phyloP scores from a whole-genome alignment of 2,329 filamentous ascomycete species.

The Fusarium sp. region DNA sequence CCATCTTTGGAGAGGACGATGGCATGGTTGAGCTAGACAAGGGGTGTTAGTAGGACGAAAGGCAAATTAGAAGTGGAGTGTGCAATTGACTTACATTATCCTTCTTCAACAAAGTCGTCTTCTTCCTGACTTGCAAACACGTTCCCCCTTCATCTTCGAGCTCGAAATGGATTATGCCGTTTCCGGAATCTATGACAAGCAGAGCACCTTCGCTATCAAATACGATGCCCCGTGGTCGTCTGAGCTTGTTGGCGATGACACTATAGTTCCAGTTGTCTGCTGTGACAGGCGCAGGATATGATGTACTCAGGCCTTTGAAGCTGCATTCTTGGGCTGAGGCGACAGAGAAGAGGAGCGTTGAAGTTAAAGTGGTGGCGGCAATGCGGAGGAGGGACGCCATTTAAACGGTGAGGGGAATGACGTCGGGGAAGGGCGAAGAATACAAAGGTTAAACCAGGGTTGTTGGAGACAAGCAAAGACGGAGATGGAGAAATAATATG shows the following conservation, averaged over 20 bases:
- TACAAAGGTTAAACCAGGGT: background rate
- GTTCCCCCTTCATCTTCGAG: constrained; percentile 59
- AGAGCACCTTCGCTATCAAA: constrained; percentile 62
- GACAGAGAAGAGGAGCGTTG: constrained; percentile 13
- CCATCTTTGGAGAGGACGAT: constrained; percentile 67
- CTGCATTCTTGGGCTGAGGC: constrained; percentile 25
- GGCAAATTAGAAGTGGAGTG: background rate
- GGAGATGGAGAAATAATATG: background rate
- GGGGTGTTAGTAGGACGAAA: constrained; percentile 7
- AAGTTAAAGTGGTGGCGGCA: constrained; percentile 18
- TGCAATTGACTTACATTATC: constrained; percentile 50
- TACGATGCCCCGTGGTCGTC: constrained; percentile 59
- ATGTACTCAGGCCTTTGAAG: constrained; percentile 51
- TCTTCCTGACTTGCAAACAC: constrained; percentile 57
- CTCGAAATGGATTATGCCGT: constrained; percentile 58
- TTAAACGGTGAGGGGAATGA: constrained; percentile 21
- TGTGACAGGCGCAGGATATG: constrained; percentile 55
- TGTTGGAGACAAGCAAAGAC: background rate
- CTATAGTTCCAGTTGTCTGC: constrained; percentile 61
- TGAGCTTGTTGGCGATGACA: constrained; percentile 59
- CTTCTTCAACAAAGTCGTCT: constrained; percentile 55
- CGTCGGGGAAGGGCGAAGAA: background rate
- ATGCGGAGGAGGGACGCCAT: constrained; percentile 34
- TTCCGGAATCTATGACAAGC: constrained; percentile 60
- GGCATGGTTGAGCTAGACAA: constrained; percentile 67